Evolutionary conservation across 176 grass and related monocot genomes (phyloP).

Genomic region (Aegilops sharonensis): DNA sequence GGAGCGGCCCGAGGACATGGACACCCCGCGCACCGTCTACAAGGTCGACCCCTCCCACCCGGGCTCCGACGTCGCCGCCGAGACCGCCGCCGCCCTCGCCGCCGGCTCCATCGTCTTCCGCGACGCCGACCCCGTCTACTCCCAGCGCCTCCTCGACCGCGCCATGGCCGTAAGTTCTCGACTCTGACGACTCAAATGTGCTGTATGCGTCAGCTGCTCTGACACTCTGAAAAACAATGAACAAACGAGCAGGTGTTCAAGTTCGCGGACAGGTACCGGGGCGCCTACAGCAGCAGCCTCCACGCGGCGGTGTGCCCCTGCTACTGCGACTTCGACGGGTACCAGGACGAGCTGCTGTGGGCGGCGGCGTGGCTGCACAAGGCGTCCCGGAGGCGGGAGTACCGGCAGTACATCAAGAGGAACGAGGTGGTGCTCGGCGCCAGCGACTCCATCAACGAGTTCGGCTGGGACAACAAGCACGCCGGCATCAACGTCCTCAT

Average conservation of each 20-base stretch:
- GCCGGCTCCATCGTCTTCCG: conserved; percentile 91
- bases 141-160: conserved; percentile 76
- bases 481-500: conserved; percentile 94
- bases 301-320: conserved; percentile 79
- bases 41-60: conserved; percentile 74
- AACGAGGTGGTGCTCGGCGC: conserved; percentile 89
- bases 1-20: conserved; percentile 97
- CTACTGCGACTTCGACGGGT: conserved; percentile 86
- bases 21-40: conserved; percentile 87
- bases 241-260: conserved; percentile 51
- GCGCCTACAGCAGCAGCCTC: conserved; percentile 80
- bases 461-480: conserved; percentile 98
- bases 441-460: conserved; percentile 87
- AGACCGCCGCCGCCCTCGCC: conserved; percentile 86
- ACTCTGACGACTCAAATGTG: neutral
- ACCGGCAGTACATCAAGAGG: conserved; percentile 83
- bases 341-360: conserved; percentile 96
- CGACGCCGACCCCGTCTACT: conserved; percentile 66
- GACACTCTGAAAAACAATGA: neutral
- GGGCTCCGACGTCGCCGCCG: conserved; percentile 86
- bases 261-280: conserved; percentile 86
- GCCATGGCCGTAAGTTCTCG: conserved; percentile 49
- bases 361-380: conserved; percentile 96
- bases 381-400: conserved; percentile 63
- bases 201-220: neutral